A percentile compares a stretch with the other conserved stretches of the same genome.
phyloP scores from a whole-genome alignment of 108 stramenopile genomes.

The Nitzschia inconspicua region DNA sequence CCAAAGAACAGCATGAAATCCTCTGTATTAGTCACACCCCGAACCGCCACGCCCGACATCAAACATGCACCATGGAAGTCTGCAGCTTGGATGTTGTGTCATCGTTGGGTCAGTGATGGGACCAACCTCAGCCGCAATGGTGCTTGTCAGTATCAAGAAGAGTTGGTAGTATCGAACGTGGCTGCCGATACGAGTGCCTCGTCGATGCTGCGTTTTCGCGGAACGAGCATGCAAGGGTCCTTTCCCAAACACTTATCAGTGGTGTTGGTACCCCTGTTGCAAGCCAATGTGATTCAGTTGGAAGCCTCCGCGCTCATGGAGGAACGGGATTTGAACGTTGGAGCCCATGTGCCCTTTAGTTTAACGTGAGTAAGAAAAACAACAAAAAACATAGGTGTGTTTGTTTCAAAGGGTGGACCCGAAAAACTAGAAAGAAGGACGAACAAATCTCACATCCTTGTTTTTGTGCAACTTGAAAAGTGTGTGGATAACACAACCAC shows the following conservation, averaged over 20 bases:
- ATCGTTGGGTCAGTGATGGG: slow-evolving; percentile 61
- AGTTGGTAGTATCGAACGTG: slow-evolving; percentile 20
- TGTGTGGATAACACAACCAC: slow-evolving; percentile 5
- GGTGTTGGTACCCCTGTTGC: slow-evolving; percentile 54
- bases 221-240: slow-evolving; percentile 36
- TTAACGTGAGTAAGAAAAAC: too few species aligned
- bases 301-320: slow-evolving; percentile 66
- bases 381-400: too few species aligned
- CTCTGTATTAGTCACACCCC: background rate
- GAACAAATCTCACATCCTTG: too few species aligned
- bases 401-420: too few species aligned
- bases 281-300: slow-evolving; percentile 26
- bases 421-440: too few species aligned
- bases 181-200: background rate
- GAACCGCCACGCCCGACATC: slow-evolving; percentile 1
- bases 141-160: slow-evolving; percentile 34
- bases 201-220: slow-evolving; percentile 51
- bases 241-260: slow-evolving; percentile 41
- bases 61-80: too few species aligned
- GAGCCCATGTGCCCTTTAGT: slow-evolving; percentile 58
- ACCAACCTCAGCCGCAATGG: slow-evolving; percentile 42
- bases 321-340: slow-evolving; percentile 50
- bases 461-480: too few species aligned
- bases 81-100: slow-evolving; percentile 66
- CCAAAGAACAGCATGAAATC: background rate